Conservation (phyloP, 2,329 filamentous ascomycete species). For the Leptographium procerum region DNA sequence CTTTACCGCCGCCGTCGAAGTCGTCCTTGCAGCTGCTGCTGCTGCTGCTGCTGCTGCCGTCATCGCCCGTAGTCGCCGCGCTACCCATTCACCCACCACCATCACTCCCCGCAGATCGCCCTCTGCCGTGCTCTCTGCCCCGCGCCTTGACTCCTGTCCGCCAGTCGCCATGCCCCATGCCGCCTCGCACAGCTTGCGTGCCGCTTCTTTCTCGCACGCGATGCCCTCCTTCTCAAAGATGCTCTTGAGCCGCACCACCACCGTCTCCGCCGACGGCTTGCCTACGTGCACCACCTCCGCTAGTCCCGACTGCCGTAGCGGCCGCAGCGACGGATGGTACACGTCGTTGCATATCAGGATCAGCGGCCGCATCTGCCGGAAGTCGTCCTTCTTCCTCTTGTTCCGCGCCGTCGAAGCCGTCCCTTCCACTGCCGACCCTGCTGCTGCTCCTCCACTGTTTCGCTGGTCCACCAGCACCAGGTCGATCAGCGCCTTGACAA, state of each 20-base stretch:
- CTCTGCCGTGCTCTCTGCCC: conserved; percentile 55
- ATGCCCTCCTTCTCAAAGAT: conserved; percentile 88
- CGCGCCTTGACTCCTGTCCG: conserved; percentile 49
- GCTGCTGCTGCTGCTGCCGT: conserved; percentile 21
- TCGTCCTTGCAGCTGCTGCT: conserved; percentile 20
- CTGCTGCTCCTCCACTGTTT: conserved; percentile 44
- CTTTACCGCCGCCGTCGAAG: conserved; percentile 16
- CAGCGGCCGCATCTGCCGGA: conserved; percentile 74
- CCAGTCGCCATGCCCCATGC: conserved; percentile 69
- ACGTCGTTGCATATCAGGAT: conserved; percentile 97
- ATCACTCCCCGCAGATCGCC: conserved; percentile 72
- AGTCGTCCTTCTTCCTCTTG: conserved; percentile 70
- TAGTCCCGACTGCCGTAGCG: conserved; percentile 69
- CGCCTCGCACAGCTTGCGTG: conserved; percentile 71
- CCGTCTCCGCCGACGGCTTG: conserved; percentile 76
- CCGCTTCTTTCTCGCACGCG: conserved; percentile 77
- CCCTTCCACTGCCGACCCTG: conserved; percentile 16
- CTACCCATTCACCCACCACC: conserved; percentile 82
- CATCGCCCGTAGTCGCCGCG: conserved; percentile 51
- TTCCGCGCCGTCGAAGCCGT: conserved; percentile 9
- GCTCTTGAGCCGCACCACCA: conserved; percentile 66
- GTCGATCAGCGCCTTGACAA: conserved; percentile 89
- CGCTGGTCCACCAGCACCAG: conserved; percentile 77
- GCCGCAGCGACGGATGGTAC: conserved; percentile 80
- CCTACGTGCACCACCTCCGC: conserved; percentile 89